Evolutionary conservation across 2,329 filamentous ascomycete species (phyloP).

Genomic region (Fusarium musae): DNA sequence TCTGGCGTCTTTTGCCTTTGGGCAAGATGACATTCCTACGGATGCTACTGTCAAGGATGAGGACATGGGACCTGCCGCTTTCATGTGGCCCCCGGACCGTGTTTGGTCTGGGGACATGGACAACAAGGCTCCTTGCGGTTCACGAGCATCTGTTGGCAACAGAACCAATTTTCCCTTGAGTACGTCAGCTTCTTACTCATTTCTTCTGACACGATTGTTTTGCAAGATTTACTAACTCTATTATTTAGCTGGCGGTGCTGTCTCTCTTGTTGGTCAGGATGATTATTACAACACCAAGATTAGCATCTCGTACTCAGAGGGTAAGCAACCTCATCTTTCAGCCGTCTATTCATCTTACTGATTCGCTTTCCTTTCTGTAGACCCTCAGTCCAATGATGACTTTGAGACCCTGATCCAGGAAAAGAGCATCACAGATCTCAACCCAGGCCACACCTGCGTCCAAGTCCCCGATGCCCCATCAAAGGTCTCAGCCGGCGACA

Average conservation of each 20-base stretch:
- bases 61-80: constrained; percentile 66
- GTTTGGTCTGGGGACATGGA: constrained; percentile 65
- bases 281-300: constrained; percentile 66
- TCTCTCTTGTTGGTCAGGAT: constrained; percentile 67
- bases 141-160: constrained; percentile 57
- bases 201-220: too few relatives aligned
- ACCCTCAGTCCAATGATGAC: constrained; percentile 54
- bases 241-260: constrained; percentile 60
- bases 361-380: constrained; percentile 26
- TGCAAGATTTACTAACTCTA: not conserved
- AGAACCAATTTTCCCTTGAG: constrained; percentile 67
- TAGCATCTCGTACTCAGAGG: constrained; percentile 62
- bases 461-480: constrained; percentile 49
- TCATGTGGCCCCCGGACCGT: constrained; percentile 70
- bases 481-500: constrained; percentile 52
- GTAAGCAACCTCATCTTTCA: constrained; percentile 45
- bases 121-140: constrained; percentile 68
- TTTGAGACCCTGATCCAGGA: constrained; percentile 53
- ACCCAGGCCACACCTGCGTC: constrained; percentile 60
- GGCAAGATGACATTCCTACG: constrained; percentile 23
- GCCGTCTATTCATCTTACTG: not conserved
- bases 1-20: constrained; percentile 13
- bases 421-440: constrained; percentile 51
- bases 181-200: constrained; percentile 33
- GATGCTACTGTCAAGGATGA: constrained; percentile 29